phyloP scores from a whole-genome alignment of 495 filamentous ascomycete genomes.

The Tuber umbilicatum region DNA sequence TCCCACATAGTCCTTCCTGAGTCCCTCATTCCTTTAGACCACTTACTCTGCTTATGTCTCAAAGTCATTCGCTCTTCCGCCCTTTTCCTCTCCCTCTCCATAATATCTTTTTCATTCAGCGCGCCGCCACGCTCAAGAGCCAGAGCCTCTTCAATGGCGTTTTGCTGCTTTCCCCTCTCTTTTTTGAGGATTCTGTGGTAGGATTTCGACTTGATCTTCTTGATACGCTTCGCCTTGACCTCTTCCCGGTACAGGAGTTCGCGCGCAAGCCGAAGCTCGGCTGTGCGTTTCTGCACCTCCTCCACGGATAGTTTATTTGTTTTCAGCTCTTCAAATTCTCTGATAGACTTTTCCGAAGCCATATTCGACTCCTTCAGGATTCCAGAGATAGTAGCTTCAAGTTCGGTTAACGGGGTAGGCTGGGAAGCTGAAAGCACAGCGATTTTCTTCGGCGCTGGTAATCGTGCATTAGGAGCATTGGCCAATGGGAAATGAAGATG shows the following conservation, averaged over 20 bases:
- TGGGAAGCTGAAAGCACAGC: constrained; percentile 31
- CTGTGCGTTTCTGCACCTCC: constrained; percentile 66
- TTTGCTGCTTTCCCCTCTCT: constrained; percentile 64
- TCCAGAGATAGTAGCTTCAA: constrained; percentile 74
- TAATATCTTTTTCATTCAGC: constrained; percentile 64
- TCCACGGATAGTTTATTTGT: constrained; percentile 58
- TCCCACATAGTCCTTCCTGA: constrained; percentile 75
- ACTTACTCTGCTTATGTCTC: constrained; percentile 84
- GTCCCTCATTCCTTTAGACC: constrained; percentile 83
- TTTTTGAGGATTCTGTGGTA: constrained; percentile 88
- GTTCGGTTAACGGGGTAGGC: constrained; percentile 64
- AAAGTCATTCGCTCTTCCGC: constrained; percentile 85
- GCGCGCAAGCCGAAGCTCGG: constrained; percentile 68
- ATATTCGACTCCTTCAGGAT: constrained; percentile 68
- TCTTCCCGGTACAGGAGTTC: constrained; percentile 91
- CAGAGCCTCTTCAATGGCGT: constrained; percentile 64
- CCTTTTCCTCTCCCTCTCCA: constrained; percentile 68
- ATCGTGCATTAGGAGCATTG: constrained; percentile 56
- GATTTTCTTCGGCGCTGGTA: constrained; percentile 50
- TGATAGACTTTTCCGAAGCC: constrained; percentile 57
- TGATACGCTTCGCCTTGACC: constrained; percentile 78
- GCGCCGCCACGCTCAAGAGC: constrained; percentile 60
- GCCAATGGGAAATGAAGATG: constrained; percentile 84
- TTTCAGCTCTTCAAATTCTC: constrained; percentile 63
- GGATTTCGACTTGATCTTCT: constrained; percentile 96